Conservation (phyloP, 768 basidiomycete genomes). For the Auriscalpium microsporum region DNA sequence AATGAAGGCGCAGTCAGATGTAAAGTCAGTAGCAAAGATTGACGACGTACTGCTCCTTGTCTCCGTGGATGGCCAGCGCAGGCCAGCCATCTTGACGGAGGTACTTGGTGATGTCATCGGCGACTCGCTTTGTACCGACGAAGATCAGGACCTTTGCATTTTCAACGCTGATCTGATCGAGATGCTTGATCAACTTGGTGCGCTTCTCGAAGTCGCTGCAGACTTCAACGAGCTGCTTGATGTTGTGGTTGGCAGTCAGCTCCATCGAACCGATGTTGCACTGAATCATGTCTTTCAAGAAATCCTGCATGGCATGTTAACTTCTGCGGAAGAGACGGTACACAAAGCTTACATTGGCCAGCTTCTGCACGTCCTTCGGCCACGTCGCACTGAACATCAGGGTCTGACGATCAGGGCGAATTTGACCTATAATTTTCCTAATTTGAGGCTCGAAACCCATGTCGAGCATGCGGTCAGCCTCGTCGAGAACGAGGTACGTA, state of each 20-base stretch:
- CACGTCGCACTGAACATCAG: constrained; percentile 99
- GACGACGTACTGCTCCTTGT: constrained; percentile 86
- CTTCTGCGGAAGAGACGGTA: background rate
- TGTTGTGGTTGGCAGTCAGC: constrained; percentile 96
- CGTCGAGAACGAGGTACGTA: constrained; percentile 98
- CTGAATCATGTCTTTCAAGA: constrained; percentile 93
- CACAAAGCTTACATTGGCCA: constrained; percentile 60
- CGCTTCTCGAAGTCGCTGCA: constrained; percentile 98
- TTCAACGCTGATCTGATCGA: constrained; percentile 92
- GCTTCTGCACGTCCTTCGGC: constrained; percentile 98
- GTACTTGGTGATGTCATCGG: constrained; percentile 97
- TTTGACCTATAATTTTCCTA: constrained; percentile 94
- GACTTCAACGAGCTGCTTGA: constrained; percentile 91
- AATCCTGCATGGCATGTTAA: constrained; percentile 52
- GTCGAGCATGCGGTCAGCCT: constrained; percentile 99
- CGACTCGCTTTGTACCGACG: constrained; percentile 94
- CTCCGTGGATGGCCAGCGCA: constrained; percentile 98
- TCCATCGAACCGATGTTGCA: constrained; percentile 99
- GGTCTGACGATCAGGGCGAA: constrained; percentile 96
- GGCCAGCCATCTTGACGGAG: constrained; percentile 98
- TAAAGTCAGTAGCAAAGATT: constrained; percentile 4
- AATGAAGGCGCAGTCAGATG: too few species aligned
- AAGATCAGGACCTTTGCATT: constrained; percentile 99
- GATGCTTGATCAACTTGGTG: constrained; percentile 89
- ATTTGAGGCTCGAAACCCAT: constrained; percentile 99